Conservation (phyloP, 129 eudicot species). For the Centella asiatica region DNA sequence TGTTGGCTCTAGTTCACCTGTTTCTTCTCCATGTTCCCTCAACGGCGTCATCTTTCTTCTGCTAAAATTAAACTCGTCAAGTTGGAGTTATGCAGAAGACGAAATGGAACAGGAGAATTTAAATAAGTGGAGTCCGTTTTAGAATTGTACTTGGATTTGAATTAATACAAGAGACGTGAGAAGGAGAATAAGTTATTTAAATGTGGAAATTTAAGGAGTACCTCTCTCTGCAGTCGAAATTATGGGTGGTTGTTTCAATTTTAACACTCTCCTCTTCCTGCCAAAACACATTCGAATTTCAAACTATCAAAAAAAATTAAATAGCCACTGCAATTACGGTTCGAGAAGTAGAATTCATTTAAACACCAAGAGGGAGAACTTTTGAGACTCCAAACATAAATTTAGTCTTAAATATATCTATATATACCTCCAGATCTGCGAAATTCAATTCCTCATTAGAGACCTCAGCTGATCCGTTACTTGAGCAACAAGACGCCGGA, state of each 20-base stretch:
- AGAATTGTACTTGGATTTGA: constrained; percentile 23
- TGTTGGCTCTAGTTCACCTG: constrained; percentile 40
- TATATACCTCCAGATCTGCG: constrained; percentile 65
- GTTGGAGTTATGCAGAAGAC: background rate
- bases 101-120: constrained; percentile 13
- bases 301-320: constrained; percentile 10
- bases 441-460: constrained; percentile 12
- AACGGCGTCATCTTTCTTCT: constrained; percentile 40
- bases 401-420: background rate
- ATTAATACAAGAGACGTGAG: constrained; percentile 10
- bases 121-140: constrained; percentile 26
- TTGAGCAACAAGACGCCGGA: constrained; percentile 52
- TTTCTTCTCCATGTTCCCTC: constrained; percentile 29
- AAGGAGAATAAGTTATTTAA: constrained; percentile 3
- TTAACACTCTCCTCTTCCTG: constrained; percentile 28
- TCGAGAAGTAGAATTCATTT: background rate
- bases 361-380: constrained; percentile 4
- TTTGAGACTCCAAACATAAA: background rate
- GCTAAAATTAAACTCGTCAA: constrained; percentile 17
- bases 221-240: constrained; percentile 37
- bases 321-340: background rate
- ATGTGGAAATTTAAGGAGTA: constrained; percentile 13
- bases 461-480: constrained; percentile 29
- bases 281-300: constrained; percentile 18
- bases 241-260: constrained; percentile 22